Percentiles rank a stretch among this genome's conserved stretches.
phyloP scores from a whole-genome alignment of 1,284 basidiomycete genomes.

The Cryptococcus floricola region DNA sequence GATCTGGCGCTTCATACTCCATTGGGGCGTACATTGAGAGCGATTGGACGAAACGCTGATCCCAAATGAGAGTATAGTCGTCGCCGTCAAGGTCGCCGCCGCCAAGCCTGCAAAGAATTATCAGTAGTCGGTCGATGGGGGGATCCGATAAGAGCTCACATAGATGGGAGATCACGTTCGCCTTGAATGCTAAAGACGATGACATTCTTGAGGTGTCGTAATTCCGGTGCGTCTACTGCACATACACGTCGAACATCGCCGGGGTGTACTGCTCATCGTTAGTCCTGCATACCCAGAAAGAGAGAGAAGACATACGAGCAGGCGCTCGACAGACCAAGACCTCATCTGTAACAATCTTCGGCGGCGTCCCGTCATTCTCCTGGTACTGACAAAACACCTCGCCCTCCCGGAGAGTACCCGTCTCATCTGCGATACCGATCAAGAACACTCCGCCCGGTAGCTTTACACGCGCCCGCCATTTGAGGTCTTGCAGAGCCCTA shows the following conservation, averaged over 20 bases:
- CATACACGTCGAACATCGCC: slow-evolving; percentile 38
- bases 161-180: slow-evolving; percentile 43
- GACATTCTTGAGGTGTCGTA: slow-evolving; percentile 46
- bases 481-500: slow-evolving; percentile 44
- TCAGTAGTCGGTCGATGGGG: background rate
- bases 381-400: slow-evolving; percentile 49
- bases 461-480: slow-evolving; percentile 45
- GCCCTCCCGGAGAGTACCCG: slow-evolving; percentile 34
- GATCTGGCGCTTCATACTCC: slow-evolving; percentile 43
- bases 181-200: slow-evolving; percentile 46
- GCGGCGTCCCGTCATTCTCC: slow-evolving; percentile 24
- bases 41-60: slow-evolving; percentile 38
- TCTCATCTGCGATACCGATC: slow-evolving; percentile 45
- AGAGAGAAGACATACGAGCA: slow-evolving; percentile 24
- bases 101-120: slow-evolving; percentile 30
- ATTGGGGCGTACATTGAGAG: slow-evolving; percentile 34
- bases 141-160: slow-evolving; percentile 16
- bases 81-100: slow-evolving; percentile 50
- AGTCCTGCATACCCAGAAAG: background rate
- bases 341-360: slow-evolving; percentile 31
- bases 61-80: slow-evolving; percentile 50
- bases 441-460: slow-evolving; percentile 41
- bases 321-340: slow-evolving; percentile 47
- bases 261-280: slow-evolving; percentile 14
- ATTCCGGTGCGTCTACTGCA: slow-evolving; percentile 39